Evolutionary conservation across 768 basidiomycete species (phyloP).

Genomic region (Tremella yokohamensis): DNA sequence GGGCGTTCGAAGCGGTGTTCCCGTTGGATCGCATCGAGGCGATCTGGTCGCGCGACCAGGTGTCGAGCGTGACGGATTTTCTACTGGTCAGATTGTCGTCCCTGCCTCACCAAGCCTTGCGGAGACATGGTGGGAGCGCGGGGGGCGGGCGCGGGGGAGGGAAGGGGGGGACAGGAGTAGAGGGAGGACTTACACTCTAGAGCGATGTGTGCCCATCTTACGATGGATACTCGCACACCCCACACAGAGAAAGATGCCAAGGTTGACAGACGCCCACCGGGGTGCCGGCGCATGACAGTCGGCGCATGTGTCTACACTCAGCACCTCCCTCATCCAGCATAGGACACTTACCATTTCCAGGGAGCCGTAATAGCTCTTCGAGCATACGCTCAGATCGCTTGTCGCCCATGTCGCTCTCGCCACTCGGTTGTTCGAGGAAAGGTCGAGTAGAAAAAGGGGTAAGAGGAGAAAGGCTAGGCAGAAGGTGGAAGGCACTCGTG

Average conservation of each 20-base stretch:
- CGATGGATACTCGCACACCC: slow-evolving; percentile 88
- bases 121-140: neutral
- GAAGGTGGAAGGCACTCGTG: too few species aligned
- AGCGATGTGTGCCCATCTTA: slow-evolving; percentile 88
- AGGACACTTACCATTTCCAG: slow-evolving; percentile 70
- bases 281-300: slow-evolving; percentile 86
- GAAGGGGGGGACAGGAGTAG: neutral
- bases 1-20: slow-evolving; percentile 72
- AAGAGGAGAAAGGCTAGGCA: too few species aligned
- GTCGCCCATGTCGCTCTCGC: slow-evolving; percentile 10
- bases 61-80: slow-evolving; percentile 82
- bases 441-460: too few species aligned
- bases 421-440: too few species aligned
- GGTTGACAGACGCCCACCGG: slow-evolving; percentile 78
- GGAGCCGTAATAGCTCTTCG: slow-evolving; percentile 64
- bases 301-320: slow-evolving; percentile 70
- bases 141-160: neutral
- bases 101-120: neutral
- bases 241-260: slow-evolving; percentile 68
- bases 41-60: slow-evolving; percentile 46
- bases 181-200: slow-evolving; percentile 70
- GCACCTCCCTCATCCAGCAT: slow-evolving; percentile 3
- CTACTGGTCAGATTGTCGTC: slow-evolving; percentile 53
- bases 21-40: slow-evolving; percentile 70
- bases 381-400: slow-evolving; percentile 52